A percentile compares a stretch with the other conserved stretches of the same genome.
Evolutionary conservation across 225 moss, liverwort and hornwort species (phyloP).

Genomic region (Pseudoscleropodium purum): DNA sequence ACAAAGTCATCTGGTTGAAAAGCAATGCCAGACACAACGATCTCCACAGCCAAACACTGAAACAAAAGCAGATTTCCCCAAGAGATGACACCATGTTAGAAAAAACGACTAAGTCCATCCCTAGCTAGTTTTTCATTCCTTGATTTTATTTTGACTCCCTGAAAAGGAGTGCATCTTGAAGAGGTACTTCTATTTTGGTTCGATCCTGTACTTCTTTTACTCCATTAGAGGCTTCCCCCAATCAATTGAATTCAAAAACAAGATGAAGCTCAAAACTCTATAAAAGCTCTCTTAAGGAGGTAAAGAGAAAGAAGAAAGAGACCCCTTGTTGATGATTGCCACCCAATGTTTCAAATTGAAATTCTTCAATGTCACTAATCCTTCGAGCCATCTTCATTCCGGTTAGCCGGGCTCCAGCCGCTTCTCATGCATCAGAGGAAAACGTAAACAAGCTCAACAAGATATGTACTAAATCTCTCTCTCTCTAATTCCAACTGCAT

Average conservation of each 20-base stretch:
- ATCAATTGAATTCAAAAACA: background rate
- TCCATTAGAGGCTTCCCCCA: background rate
- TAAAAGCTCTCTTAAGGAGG: background rate
- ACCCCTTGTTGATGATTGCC: slow-evolving; percentile 94
- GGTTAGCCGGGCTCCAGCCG: slow-evolving; percentile 86
- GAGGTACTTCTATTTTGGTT: background rate
- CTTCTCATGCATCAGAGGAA: slow-evolving; percentile 26
- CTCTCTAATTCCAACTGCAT: background rate
- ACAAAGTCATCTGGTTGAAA: slow-evolving; percentile 58
- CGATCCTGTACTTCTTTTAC: background rate
- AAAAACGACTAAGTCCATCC: background rate
- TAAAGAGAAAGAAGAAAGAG: background rate
- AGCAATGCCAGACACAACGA: slow-evolving; percentile 78
- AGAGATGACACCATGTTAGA: background rate
- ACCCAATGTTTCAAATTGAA: slow-evolving; percentile 73
- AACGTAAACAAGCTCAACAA: background rate
- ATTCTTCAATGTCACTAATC: slow-evolving; percentile 84
- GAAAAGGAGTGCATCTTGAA: background rate
- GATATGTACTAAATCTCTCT: background rate
- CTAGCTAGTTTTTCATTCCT: background rate
- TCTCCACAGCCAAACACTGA: slow-evolving; percentile 91
- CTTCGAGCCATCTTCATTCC: slow-evolving; percentile 94
- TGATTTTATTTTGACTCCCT: background rate
- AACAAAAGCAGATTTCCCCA: background rate
- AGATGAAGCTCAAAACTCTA: background rate